Percentiles rank a stretch among this genome's conserved stretches.
Conservation (phyloP, 768 basidiomycete genomes). For the Naganishia vishniacii region DNA sequence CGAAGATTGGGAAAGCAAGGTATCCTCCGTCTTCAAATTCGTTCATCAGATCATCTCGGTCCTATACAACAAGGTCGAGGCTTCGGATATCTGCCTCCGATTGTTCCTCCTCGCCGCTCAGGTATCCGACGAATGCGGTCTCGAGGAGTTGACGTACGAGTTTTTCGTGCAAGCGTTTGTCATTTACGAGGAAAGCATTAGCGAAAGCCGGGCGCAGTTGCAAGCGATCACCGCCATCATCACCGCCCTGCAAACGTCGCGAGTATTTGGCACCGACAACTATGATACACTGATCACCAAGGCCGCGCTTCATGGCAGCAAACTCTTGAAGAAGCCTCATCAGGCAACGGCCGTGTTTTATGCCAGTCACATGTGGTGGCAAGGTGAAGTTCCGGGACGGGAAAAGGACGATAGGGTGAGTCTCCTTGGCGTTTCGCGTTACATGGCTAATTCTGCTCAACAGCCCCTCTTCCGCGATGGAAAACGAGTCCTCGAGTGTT, state of each 20-base stretch:
- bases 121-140: slow-evolving; percentile 86
- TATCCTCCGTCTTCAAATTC: slow-evolving; percentile 86
- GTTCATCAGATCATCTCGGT: slow-evolving; percentile 87
- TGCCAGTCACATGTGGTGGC: slow-evolving; percentile 99
- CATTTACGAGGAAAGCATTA: slow-evolving; percentile 95
- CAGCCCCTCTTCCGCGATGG: slow-evolving; percentile 64
- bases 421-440: too few species aligned
- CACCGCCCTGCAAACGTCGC: slow-evolving; percentile 75
- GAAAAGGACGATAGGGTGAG: slow-evolving; percentile 55
- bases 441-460: background rate
- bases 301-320: slow-evolving; percentile 94
- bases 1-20: slow-evolving; percentile 76
- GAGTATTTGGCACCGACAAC: slow-evolving; percentile 89
- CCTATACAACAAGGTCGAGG: slow-evolving; percentile 86
- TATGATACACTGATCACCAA: slow-evolving; percentile 98
- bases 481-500: slow-evolving; percentile 92
- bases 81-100: slow-evolving; percentile 70
- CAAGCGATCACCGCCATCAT: slow-evolving; percentile 97
- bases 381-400: slow-evolving; percentile 57
- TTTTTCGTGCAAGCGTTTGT: slow-evolving; percentile 96
- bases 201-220: slow-evolving; percentile 87
- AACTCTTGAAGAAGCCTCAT: slow-evolving; percentile 95
- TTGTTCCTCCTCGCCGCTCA: slow-evolving; percentile 94
- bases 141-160: slow-evolving; percentile 94
- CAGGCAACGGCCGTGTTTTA: slow-evolving; percentile 90